Percentiles rank a stretch among this genome's conserved stretches.
These are phyloP conservation scores for Gnomoniopsis sp. DNA, from an alignment of 2,329 filamentous ascomycete genomes.

Conservation along the genomic window DNA sequence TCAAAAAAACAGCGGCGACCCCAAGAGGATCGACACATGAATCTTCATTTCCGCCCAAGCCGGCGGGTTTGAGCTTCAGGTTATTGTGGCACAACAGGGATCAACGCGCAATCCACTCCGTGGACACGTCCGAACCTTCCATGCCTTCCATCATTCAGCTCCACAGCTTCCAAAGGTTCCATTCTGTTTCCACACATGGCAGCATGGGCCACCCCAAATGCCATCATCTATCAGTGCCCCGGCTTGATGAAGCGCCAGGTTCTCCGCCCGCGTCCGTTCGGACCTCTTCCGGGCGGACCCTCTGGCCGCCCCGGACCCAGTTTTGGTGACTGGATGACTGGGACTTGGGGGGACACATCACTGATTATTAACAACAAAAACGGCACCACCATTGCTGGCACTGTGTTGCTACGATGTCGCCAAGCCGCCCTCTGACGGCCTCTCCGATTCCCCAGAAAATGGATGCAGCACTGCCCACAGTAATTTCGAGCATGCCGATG, in stretches of 20 bases:
- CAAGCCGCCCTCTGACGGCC: conserved; percentile 17
- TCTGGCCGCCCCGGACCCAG: neutral
- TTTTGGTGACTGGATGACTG: neutral
- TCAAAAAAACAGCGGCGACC: conserved; percentile 9
- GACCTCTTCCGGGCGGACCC: conserved; percentile 12
- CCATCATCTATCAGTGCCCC: neutral
- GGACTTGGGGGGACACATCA: neutral
- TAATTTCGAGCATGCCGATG: conserved; percentile 14
- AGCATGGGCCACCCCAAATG: neutral
- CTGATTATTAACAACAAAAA: too few relatives aligned
- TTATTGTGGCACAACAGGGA: conserved; percentile 9
- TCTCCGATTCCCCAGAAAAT: conserved; percentile 19
- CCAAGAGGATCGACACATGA: conserved; percentile 15
- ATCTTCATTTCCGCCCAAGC: conserved; percentile 17
- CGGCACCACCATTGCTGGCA: conserved; percentile 4
- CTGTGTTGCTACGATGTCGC: conserved; percentile 8
- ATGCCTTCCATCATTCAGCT: conserved; percentile 14
- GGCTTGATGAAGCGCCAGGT: neutral
- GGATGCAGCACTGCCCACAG: conserved; percentile 12
- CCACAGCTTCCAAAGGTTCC: conserved; percentile 19
- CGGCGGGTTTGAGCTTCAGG: neutral
- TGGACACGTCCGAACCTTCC: neutral
- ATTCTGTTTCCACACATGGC: conserved; percentile 17
- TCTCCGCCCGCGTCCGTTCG: conserved; percentile 11
- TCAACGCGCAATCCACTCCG: neutral